Conservation (phyloP, 2,329 filamentous ascomycete species). For the Tolypocladium nubicola region DNA sequence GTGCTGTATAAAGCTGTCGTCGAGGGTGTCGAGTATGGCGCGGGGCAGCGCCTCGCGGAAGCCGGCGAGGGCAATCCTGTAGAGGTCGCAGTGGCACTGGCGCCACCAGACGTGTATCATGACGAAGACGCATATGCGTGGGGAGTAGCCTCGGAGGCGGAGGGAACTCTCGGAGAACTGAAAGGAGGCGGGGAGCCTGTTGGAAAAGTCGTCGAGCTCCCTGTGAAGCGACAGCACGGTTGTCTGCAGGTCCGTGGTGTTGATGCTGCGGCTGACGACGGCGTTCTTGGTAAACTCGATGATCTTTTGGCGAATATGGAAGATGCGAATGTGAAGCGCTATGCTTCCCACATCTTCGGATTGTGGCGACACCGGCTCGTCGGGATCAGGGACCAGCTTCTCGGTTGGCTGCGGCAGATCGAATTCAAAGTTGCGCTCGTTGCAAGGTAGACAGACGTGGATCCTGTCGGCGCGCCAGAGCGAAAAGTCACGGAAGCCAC, state of each 20-base stretch:
- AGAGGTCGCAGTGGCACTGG: slow-evolving; percentile 47
- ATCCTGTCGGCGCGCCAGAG: slow-evolving; percentile 30
- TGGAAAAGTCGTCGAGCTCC: slow-evolving; percentile 41
- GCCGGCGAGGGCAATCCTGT: slow-evolving; percentile 39
- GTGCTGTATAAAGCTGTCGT: slow-evolving; percentile 36
- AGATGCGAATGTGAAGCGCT: slow-evolving; percentile 44
- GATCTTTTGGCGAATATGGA: slow-evolving; percentile 43
- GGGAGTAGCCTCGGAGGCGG: slow-evolving; percentile 44
- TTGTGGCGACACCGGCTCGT: slow-evolving; percentile 26
- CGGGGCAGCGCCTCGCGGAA: slow-evolving; percentile 40
- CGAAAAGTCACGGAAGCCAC: slow-evolving; percentile 33
- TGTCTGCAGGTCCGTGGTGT: slow-evolving; percentile 30
- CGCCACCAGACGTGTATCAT: slow-evolving; percentile 52
- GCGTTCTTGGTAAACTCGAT: slow-evolving; percentile 40
- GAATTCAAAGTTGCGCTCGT: slow-evolving; percentile 41
- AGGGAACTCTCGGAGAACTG: slow-evolving; percentile 47
- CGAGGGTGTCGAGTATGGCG: slow-evolving; percentile 31
- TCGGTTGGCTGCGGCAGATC: slow-evolving; percentile 46
- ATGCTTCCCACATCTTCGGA: slow-evolving; percentile 45
- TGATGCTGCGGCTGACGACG: slow-evolving; percentile 24
- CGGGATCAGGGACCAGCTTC: slow-evolving; percentile 33
- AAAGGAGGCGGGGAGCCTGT: slow-evolving; percentile 42
- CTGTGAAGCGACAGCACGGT: slow-evolving; percentile 35
- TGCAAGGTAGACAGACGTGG: slow-evolving; percentile 29
- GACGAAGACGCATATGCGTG: slow-evolving; percentile 44